Conservation (phyloP, 495 filamentous ascomycete species). For the Penicillium manginii region DNA sequence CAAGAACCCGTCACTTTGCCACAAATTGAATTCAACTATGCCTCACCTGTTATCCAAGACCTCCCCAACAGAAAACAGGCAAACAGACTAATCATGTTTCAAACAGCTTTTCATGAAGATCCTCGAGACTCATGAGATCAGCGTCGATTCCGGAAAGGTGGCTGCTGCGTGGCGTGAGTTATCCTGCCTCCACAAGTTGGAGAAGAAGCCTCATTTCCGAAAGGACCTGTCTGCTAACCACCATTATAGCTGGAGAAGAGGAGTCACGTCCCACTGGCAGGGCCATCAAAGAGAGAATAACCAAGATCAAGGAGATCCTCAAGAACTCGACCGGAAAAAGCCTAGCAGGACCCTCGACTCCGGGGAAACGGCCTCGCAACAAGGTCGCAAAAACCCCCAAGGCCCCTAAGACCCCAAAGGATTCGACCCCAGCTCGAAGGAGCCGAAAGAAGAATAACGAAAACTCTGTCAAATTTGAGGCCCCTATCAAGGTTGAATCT, state of each 20-base stretch:
- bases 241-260: slow-evolving; percentile 21
- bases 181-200: not conserved
- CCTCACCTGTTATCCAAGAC: too few species aligned
- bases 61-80: too few species aligned
- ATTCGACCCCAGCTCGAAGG: not conserved
- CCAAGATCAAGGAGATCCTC: slow-evolving; percentile 38
- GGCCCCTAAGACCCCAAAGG: not conserved
- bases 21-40: too few species aligned
- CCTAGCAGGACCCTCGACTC: not conserved
- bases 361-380: not conserved
- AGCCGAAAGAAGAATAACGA: not conserved
- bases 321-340: not conserved
- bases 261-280: slow-evolving; percentile 45
- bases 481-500: not conserved
- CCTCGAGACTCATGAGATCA: slow-evolving; percentile 46
- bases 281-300: slow-evolving; percentile 53
- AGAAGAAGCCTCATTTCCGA: not conserved
- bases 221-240: slow-evolving; percentile 3
- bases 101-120: slow-evolving; percentile 51
- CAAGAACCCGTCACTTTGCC: not conserved
- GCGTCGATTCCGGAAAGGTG: slow-evolving; percentile 42
- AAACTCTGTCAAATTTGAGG: not conserved
- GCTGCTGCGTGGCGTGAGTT: slow-evolving; percentile 52
- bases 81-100: not conserved
- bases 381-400: not conserved